Evolutionary conservation across 306 rosid genomes (phyloP).

Genomic region (Ochetophila trinervis): DNA sequence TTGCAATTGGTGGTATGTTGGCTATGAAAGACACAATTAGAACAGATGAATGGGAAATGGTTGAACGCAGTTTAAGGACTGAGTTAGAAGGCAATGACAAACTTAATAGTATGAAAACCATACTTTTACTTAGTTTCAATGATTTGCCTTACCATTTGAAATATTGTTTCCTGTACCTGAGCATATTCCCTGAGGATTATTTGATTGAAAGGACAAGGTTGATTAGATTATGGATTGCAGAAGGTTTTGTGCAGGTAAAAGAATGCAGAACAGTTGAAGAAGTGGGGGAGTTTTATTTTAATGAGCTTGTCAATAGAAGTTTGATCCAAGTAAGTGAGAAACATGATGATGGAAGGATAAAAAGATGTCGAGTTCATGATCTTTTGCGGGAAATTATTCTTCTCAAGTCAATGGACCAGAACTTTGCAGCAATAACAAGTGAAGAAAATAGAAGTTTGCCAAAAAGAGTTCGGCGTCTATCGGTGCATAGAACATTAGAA

Average conservation of each 20-base stretch:
- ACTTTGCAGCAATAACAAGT: background rate
- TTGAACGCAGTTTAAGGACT: background rate
- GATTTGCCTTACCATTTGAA: too few species aligned
- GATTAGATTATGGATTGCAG: background rate
- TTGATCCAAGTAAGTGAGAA: background rate
- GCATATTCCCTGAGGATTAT: background rate
- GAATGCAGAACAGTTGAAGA: background rate
- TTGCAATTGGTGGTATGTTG: conserved; percentile 50
- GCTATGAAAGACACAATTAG: conserved; percentile 43
- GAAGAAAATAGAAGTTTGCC: background rate
- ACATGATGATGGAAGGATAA: background rate
- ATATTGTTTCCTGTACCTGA: conserved; percentile 1
- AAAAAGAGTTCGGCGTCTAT: conserved; percentile 5
- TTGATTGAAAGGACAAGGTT: background rate
- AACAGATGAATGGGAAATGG: conserved; percentile 47
- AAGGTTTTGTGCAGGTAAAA: background rate
- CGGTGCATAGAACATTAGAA: background rate
- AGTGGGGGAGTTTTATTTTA: background rate
- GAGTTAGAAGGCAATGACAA: too few species aligned
- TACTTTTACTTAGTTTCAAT: too few species aligned
- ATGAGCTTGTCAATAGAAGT: background rate
- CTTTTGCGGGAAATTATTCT: background rate
- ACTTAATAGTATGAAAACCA: too few species aligned
- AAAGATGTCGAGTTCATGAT: background rate
- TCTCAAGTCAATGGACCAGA: background rate